phyloP scores from a whole-genome alignment of 164 flowering plant genomes.

The Piper betle region DNA sequence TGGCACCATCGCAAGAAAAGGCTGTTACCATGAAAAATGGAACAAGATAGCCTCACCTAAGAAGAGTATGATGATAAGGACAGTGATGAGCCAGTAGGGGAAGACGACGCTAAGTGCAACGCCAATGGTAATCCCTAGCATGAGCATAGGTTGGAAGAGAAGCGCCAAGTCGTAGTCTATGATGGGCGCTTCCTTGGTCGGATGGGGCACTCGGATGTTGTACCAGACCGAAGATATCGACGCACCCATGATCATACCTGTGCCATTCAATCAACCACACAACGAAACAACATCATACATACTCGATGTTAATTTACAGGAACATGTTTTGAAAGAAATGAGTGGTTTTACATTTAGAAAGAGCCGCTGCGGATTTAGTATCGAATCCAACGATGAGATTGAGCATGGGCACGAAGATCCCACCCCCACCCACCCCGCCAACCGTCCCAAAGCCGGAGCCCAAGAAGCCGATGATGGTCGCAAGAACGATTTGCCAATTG shows the following conservation, averaged over 20 bases:
- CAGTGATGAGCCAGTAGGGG: conserved; percentile 94
- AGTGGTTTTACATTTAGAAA: conserved; percentile 61
- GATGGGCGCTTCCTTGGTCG: conserved; percentile 70
- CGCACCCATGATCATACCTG: conserved; percentile 99
- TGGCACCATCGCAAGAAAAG: too few species aligned
- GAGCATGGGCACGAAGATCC: conserved; percentile 95
- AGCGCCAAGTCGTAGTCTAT: conserved; percentile 15
- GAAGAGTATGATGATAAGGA: conserved; percentile 87
- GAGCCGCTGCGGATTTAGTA: conserved; percentile 94
- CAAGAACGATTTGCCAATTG: conserved; percentile 56
- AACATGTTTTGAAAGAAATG: background rate
- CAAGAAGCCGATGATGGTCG: conserved; percentile 71
- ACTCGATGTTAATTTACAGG: too few species aligned
- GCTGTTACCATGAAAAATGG: too few species aligned
- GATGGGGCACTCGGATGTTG: conserved; percentile 82
- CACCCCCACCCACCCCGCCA: conserved; percentile 95
- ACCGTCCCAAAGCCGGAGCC: conserved; percentile 93
- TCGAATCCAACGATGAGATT: conserved; percentile 84
- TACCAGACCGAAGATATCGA: conserved; percentile 90
- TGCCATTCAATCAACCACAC: too few species aligned
- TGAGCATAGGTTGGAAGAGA: conserved; percentile 91
- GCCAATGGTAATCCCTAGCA: conserved; percentile 85
- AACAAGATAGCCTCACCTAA: conserved; percentile 25
- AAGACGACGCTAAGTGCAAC: conserved; percentile 81
- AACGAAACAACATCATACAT: too few species aligned